Conservation (phyloP, 2,329 filamentous ascomycete species). For the Colletotrichum tabaci region DNA sequence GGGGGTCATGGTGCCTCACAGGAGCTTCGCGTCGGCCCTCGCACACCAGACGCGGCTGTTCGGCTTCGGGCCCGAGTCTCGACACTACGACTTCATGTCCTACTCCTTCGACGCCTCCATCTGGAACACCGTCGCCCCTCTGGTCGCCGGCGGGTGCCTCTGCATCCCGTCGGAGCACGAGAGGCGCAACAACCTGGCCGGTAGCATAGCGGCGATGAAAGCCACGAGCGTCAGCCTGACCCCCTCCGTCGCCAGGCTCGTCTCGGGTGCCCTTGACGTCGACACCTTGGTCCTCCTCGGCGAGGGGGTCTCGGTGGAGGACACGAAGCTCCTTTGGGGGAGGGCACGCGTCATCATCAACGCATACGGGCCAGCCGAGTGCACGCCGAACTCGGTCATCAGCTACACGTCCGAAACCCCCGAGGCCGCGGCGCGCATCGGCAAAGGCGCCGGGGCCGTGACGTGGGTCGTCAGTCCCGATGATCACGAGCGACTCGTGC, state of each 20-base stretch:
- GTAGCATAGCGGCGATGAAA: not conserved
- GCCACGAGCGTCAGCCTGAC: not conserved
- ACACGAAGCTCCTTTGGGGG: not conserved
- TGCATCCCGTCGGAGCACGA: not conserved
- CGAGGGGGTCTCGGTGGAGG: not conserved
- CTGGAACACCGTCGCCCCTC: not conserved
- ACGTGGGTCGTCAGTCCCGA: slow-evolving; percentile 49
- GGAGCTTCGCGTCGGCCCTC: not conserved
- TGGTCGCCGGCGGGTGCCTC: not conserved
- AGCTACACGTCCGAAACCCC: not conserved
- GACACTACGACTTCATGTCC: slow-evolving; percentile 49
- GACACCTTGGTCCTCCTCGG: not conserved
- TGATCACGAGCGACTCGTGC: slow-evolving; percentile 47
- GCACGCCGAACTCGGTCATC: slow-evolving; percentile 1
- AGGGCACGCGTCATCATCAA: not conserved
- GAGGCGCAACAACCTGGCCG: not conserved
- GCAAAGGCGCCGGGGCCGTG: slow-evolving; percentile 41
- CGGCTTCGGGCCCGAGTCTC: not conserved
- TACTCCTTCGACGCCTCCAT: slow-evolving; percentile 52
- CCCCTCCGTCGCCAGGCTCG: not conserved
- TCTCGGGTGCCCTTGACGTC: not conserved
- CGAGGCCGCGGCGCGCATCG: slow-evolving; percentile 29
- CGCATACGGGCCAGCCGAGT: slow-evolving; percentile 3
- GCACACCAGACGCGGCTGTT: not conserved
- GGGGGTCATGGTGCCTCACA: not conserved